Conservation (phyloP, 2,329 filamentous ascomycete genomes). For the Pseudocercospora ulei region DNA sequence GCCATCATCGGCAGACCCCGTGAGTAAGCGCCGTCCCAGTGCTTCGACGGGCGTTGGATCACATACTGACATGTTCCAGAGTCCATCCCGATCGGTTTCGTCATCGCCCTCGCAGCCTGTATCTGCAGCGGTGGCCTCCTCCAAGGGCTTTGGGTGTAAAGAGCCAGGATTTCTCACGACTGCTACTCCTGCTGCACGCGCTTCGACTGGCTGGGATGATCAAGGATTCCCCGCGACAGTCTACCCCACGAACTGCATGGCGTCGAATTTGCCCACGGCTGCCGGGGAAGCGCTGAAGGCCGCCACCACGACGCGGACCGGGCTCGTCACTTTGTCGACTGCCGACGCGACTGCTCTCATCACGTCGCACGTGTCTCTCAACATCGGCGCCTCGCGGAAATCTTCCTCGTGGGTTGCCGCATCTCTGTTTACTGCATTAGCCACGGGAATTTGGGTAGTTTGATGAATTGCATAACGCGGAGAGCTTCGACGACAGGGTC, state of each 20-base stretch:
- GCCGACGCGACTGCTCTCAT: conserved; percentile 17
- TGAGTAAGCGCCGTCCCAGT: conserved; percentile 47
- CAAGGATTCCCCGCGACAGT: conserved; percentile 40
- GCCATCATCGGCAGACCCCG: conserved; percentile 57
- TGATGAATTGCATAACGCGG: conserved; percentile 16
- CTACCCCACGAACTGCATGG: conserved; percentile 22
- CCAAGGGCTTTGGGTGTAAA: conserved; percentile 37
- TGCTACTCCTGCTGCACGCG: conserved; percentile 36
- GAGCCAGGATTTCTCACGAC: conserved; percentile 45
- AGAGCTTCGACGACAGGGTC: conserved; percentile 8
- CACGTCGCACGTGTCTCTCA: conserved; percentile 15
- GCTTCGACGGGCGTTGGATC: conserved; percentile 26
- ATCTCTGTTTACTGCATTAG: conserved; percentile 17
- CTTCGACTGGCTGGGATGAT: conserved; percentile 40
- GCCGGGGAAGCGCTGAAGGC: conserved; percentile 14
- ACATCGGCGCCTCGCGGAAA: conserved; percentile 6
- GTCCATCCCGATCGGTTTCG: conserved; percentile 43
- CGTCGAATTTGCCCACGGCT: conserved; percentile 6
- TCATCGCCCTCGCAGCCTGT: conserved; percentile 46
- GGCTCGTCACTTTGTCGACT: conserved; percentile 17
- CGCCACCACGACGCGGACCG: conserved; percentile 9
- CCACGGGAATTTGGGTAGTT: conserved; percentile 11
- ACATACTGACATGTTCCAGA: conserved; percentile 25
- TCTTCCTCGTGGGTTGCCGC: conserved; percentile 8
- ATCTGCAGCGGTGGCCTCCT: conserved; percentile 40